Conservation (phyloP, 352 stramenopile species). For the Discostella stelligera region DNA sequence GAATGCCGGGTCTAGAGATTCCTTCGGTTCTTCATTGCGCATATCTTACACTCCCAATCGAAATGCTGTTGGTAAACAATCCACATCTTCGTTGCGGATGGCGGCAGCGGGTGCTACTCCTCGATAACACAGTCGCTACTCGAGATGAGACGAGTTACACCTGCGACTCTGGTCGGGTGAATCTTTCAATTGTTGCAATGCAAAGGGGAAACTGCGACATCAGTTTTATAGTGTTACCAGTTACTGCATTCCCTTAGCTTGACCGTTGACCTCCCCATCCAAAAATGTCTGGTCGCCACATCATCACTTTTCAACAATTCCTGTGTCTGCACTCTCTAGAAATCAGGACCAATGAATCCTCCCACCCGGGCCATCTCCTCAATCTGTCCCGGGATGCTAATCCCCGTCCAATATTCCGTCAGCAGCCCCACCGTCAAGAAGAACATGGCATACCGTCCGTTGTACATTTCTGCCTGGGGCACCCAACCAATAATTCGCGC, state of each 20-base stretch:
- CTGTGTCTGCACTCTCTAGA: constrained; percentile 20
- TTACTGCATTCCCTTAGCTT: neutral
- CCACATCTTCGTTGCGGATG: constrained; percentile 9
- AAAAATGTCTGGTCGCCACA: neutral
- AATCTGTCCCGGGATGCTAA: constrained; percentile 83
- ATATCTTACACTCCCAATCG: constrained; percentile 58
- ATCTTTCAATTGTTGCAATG: neutral
- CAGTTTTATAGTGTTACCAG: neutral
- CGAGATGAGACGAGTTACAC: too few species aligned
- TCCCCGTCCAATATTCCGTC: constrained; percentile 84
- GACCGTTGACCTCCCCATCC: neutral
- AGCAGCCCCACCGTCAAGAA: constrained; percentile 83
- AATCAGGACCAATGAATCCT: constrained; percentile 77
- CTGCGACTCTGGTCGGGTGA: neutral
- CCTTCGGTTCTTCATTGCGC: constrained; percentile 55
- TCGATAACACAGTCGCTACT: constrained; percentile 2
- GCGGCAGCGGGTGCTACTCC: constrained; percentile 35
- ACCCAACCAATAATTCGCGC: constrained; percentile 68
- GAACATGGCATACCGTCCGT: constrained; percentile 84
- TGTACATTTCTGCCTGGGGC: constrained; percentile 72
- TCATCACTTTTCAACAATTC: neutral
- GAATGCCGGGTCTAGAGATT: constrained; percentile 37
- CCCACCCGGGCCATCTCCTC: constrained; percentile 82
- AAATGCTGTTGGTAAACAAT: neutral
- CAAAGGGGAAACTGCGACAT: neutral